Evolutionary conservation across 2,329 filamentous ascomycete genomes (phyloP), one percentile per base, ranked within the genome.

Genomic region (Cercospora sp.): DNA sequence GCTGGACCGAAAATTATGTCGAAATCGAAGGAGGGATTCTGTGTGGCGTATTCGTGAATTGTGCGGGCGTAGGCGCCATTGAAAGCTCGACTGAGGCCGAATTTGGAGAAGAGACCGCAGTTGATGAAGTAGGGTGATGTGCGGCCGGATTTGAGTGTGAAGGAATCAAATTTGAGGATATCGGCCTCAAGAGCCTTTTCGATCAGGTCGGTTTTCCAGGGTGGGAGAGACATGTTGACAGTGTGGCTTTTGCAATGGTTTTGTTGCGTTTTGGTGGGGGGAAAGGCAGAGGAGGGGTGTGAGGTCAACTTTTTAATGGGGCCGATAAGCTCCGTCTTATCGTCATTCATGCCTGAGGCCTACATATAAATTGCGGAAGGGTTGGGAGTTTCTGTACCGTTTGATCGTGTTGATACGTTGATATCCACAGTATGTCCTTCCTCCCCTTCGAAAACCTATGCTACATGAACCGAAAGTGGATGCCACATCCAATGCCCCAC

Each of bases 71-170:
- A 98, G 68, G 94, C 93, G 48, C 88, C 86, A 63, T 91, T 88
- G 73, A 97, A 91, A 66, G 93, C 88, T 70, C 87, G 87, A 71
- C 96, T 88, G 31, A 97, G 87, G 70, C 89, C 86, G 23, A 90
- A 91, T 63, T 89, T 90, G 85, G 95, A 93, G 82, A 98, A 96
- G 75, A 92, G 88, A 68, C 94, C 93, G 58, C 94, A 93, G 81
- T 97, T 97, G 89, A 98, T 97, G 85, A 98, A 98, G 86, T 98
- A 98, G 51, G 95, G 95, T 12, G 93, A 97, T 75, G 79, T 85
- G 76, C 94, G 92, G 81, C 92, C 92, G 64, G 94, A 97, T 84
- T 99, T 99, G 78, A 99, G 88, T 75, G 90, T 91, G 83, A 92
- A 95, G 78, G 86, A 89, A 80, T 92, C 92, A 79, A 95, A 95